Conservation (phyloP, 2,329 filamentous ascomycete species). For the Phialocephala subalpina region DNA sequence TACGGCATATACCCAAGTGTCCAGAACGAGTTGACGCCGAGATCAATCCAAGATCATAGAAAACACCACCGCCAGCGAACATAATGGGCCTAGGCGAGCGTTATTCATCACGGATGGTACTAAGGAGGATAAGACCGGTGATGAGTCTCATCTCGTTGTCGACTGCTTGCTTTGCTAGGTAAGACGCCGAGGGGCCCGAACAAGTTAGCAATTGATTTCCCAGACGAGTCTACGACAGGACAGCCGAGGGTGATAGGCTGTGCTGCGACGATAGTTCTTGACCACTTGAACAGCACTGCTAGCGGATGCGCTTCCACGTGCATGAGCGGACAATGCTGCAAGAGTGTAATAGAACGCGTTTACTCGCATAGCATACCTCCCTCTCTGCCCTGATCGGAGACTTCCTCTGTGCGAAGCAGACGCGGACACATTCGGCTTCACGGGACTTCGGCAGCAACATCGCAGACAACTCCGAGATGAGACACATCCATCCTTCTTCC, state of each 20-base stretch:
- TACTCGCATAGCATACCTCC: not conserved
- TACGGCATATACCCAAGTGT: not conserved
- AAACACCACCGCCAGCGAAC: not conserved
- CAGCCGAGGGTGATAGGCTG: not conserved
- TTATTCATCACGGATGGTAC: not conserved
- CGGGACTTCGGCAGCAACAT: not conserved
- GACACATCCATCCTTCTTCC: not conserved
- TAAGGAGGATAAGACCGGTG: not conserved
- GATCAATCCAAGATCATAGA: not conserved
- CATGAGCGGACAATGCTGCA: constrained; percentile 1
- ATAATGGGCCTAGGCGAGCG: not conserved
- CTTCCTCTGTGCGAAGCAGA: constrained; percentile 2
- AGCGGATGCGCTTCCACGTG: not conserved
- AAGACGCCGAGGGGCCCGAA: not conserved
- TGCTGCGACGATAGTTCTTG: not conserved
- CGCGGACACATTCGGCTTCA: not conserved
- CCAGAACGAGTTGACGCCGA: not conserved
- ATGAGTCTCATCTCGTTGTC: not conserved
- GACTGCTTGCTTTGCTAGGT: not conserved
- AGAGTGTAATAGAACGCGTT: not conserved
- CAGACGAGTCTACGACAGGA: not conserved
- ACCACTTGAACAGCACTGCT: not conserved
- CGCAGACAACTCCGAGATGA: not conserved
- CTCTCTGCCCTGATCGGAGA: not conserved
- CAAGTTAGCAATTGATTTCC: not conserved